Conservation (phyloP, 192 early-diverging fungal species). For the Geranomyces variabilis region DNA sequence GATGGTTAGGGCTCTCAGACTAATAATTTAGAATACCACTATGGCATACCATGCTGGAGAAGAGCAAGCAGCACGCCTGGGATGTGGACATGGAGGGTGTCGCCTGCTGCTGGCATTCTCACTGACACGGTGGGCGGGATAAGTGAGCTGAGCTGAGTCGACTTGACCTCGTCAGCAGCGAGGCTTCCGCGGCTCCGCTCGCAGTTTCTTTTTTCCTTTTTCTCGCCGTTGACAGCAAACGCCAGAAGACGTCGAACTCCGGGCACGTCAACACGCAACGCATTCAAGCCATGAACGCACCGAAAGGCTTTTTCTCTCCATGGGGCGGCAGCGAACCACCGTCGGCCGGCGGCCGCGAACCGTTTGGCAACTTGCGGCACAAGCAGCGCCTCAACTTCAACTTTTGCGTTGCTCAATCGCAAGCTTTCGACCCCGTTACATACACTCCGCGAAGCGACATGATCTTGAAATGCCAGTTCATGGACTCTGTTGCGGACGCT, state of each 20-base stretch:
- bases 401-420: slow-evolving; percentile 21
- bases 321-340: slow-evolving; percentile 2
- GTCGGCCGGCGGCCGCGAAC: background rate
- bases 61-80: slow-evolving; percentile 18
- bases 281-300: slow-evolving; percentile 14
- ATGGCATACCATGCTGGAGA: slow-evolving; percentile 16
- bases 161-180: no score
- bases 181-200: no score
- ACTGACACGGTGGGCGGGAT: background rate
- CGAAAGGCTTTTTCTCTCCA: slow-evolving; percentile 1
- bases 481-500: slow-evolving; percentile 6
- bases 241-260: no score
- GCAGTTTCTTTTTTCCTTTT: no score
- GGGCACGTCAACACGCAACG: no score
- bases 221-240: no score
- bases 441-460: slow-evolving; percentile 21
- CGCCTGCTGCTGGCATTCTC: background rate
- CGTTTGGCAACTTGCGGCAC: background rate
- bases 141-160: no score
- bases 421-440: slow-evolving; percentile 22
- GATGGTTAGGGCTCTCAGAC: no score
- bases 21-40: background rate
- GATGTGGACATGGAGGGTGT: slow-evolving; percentile 9
- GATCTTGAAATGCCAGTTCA: slow-evolving; percentile 20
- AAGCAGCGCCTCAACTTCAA: slow-evolving; percentile 27